Base-by-base conservation (phyloP, 805 yeast genomes). In the Wickerhamiella qilinensis region DNA sequence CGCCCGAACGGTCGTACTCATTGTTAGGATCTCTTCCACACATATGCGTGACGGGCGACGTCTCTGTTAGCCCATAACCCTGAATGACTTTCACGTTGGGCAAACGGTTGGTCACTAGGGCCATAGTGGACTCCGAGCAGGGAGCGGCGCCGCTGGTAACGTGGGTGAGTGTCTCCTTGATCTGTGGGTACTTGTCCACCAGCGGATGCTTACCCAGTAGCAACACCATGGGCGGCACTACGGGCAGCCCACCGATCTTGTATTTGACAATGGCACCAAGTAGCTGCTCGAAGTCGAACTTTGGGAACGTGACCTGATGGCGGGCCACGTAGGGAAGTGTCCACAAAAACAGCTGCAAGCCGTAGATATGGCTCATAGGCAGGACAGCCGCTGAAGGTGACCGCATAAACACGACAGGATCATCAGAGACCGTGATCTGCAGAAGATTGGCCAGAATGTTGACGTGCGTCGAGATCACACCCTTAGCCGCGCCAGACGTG, bases 401-500 rank as follows among this genome's bases (percentile, higher is more conserved):
- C 49, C 44, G 50, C 41, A 39, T 53, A 41, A 41, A 63, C 39
- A 37, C 41, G 35, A 9, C 4, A 4, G 6, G 16, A 5, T 5
- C 17, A 11, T 32, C 25, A 7, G 7, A 6, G 33, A 9, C 7
- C 3, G 38, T 12, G 2, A 33, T 21, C 36, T 52, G 57, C 20
- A 45, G 34, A 2, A 56, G 48, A 39, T 63, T 63, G 20, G 66
- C 53, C 11, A 59, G 59, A n/a, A 71, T 64, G 46, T 74, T 75
- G 35, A 54, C 56, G 46, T 79, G 85, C 22, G 71, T 65, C 43
- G 77, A 60, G 22, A 74, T 71, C 20, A 77, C 88, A 49, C 88
- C 88, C 61, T 80, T 81, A 43, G 88, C 82, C 32, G 75, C 69
- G 40, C 91, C 86, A 14, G 58, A 53, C 17, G 62, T 55, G 3